Percentiles rank a stretch among this genome's conserved stretches.
These are phyloP conservation scores for Botrytis sinoallii DNA, from an alignment of 2,329 filamentous ascomycete genomes.

Conservation along the genomic window DNA sequence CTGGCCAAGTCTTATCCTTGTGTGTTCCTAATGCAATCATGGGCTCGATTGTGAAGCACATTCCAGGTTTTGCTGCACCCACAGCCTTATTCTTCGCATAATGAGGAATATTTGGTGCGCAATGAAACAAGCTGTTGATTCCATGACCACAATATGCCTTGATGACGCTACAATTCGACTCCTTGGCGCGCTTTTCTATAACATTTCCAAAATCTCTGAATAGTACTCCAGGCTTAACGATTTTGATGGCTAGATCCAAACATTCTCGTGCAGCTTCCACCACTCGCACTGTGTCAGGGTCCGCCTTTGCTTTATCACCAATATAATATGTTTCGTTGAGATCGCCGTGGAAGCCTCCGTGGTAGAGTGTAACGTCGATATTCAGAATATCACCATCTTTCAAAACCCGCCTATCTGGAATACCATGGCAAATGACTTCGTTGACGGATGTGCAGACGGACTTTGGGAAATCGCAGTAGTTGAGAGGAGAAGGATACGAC, in stretches of 20 bases:
- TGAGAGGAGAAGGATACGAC: slow-evolving; percentile 92
- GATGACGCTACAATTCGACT: slow-evolving; percentile 81
- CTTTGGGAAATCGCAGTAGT: slow-evolving; percentile 96
- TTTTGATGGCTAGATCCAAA: slow-evolving; percentile 82
- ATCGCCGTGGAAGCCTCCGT: slow-evolving; percentile 92
- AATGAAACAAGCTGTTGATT: slow-evolving; percentile 91
- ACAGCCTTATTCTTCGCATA: slow-evolving; percentile 99
- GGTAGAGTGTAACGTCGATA: slow-evolving; percentile 92
- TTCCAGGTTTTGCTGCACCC: slow-evolving; percentile 87
- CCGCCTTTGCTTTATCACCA: slow-evolving; percentile 77
- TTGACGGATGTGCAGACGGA: slow-evolving; percentile 96
- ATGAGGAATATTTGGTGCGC: slow-evolving; percentile 89
- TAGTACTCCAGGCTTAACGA: slow-evolving; percentile 88
- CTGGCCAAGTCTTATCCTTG: slow-evolving; percentile 93
- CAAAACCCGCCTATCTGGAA: slow-evolving; percentile 84
- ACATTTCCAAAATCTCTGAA: slow-evolving; percentile 92
- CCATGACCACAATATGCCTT: slow-evolving; percentile 96
- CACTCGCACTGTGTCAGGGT: slow-evolving; percentile 84
- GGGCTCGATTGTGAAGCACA: slow-evolving; percentile 98
- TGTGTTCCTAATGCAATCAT: slow-evolving; percentile 95
- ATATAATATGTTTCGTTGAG: slow-evolving; percentile 99
- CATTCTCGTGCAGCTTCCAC: slow-evolving; percentile 89
- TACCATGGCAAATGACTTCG: slow-evolving; percentile 98
- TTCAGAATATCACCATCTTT: slow-evolving; percentile 95
- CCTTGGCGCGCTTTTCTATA: slow-evolving; percentile 94